phyloP scores from a whole-genome alignment of 768 basidiomycete genomes.

The Imleria badia region DNA sequence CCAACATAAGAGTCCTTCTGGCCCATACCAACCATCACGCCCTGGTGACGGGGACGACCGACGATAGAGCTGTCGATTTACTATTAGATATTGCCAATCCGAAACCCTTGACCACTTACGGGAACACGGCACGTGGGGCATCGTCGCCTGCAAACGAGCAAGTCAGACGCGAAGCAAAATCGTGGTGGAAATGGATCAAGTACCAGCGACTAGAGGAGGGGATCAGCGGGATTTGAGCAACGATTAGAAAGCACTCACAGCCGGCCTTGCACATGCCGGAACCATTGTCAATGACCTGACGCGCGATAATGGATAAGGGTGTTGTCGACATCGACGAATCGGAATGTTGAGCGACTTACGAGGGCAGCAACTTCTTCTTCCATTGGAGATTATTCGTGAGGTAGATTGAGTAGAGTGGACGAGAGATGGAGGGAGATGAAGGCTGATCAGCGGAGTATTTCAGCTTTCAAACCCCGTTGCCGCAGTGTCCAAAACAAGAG shows the following conservation, averaged over 20 bases:
- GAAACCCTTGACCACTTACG: conserved; percentile 54
- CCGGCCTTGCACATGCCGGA: conserved; percentile 99
- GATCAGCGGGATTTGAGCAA: conserved; percentile 18
- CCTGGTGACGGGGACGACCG: conserved; percentile 91
- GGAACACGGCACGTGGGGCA: conserved; percentile 90
- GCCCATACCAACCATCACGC: conserved; percentile 97
- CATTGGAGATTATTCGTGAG: conserved; percentile 39
- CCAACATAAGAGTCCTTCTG: conserved; percentile 97
- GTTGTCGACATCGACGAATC: not conserved
- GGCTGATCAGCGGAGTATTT: conserved; percentile 24
- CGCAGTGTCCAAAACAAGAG: conserved; percentile 17
- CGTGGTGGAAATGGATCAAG: not conserved
- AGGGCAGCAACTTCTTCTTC: conserved; percentile 66
- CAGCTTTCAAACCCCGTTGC: conserved; percentile 21
- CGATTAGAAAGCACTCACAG: conserved; percentile 54
- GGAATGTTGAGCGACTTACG: conserved; percentile 28
- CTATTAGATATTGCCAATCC: conserved; percentile 10
- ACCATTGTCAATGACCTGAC: conserved; percentile 87
- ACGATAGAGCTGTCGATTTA: conserved; percentile 70
- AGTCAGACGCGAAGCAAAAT: conserved; percentile 2
- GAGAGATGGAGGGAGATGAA: conserved; percentile 21
- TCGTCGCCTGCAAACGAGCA: conserved; percentile 67
- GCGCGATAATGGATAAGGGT: not conserved
- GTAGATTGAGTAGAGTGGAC: conserved; percentile 20
- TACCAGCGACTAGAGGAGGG: conserved; percentile 60